Percentiles rank a stretch among this genome's conserved stretches.
These are phyloP conservation scores for Epichloe amarillans DNA, from an alignment of 2,329 filamentous ascomycete species.

Conservation along the genomic window DNA sequence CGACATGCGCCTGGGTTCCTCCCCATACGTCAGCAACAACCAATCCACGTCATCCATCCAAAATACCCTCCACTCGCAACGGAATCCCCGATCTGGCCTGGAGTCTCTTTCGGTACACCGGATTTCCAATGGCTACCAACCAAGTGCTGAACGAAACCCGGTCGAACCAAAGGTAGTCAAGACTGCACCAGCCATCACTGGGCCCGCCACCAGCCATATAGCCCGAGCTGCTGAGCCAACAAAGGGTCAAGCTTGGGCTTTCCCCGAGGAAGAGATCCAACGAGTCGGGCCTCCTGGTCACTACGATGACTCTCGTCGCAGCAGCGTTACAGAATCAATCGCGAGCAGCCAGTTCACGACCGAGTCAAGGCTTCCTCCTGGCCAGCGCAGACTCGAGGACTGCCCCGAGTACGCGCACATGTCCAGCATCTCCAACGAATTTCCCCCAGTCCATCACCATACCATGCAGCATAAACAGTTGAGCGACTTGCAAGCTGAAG, in stretches of 20 bases:
- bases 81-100: conserved; percentile 40
- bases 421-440: conserved; percentile 39
- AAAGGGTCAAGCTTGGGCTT: conserved; percentile 74
- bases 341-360: conserved; percentile 69
- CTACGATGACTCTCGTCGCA: conserved; percentile 54
- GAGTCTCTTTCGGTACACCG: conserved; percentile 42
- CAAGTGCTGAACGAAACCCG: conserved; percentile 43
- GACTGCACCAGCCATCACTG: conserved; percentile 64
- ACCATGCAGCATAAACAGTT: conserved; percentile 63
- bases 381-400: conserved; percentile 61
- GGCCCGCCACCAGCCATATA: conserved; percentile 50
- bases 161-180: conserved; percentile 40
- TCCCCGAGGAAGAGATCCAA: conserved; percentile 58
- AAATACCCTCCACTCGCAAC: conserved; percentile 53
- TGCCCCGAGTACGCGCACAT: conserved; percentile 35
- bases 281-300: conserved; percentile 27
- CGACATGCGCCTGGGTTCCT: conserved; percentile 53
- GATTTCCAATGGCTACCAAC: conserved; percentile 53
- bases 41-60: conserved; percentile 65
- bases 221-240: conserved; percentile 64
- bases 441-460: conserved; percentile 55
- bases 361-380: conserved; percentile 57
- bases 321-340: conserved; percentile 64
- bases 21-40: conserved; percentile 64
- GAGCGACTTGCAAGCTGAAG: conserved; percentile 50